These are phyloP conservation scores for Chrysopogon serrulatus DNA, from an alignment of 176 grass and related monocot species.

Conservation along the genomic window DNA sequence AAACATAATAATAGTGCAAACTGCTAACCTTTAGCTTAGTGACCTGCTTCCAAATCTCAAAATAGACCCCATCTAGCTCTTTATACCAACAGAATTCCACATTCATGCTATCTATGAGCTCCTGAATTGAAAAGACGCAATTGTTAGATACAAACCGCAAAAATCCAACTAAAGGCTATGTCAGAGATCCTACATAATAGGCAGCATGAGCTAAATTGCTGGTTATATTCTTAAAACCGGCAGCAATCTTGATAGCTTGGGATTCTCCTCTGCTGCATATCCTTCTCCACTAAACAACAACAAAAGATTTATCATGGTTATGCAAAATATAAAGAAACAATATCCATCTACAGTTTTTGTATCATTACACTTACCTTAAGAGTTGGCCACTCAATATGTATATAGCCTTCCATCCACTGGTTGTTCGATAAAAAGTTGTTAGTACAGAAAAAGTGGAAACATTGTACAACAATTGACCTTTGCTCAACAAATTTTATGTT, in stretches of 20 bases:
- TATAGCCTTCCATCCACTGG: conserved; percentile 20
- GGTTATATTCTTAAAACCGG: not conserved
- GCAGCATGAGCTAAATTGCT: not conserved
- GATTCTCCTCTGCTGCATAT: not conserved
- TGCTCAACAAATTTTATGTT: no score
- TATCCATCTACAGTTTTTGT: not conserved
- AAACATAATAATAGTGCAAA: not conserved
- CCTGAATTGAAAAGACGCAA: not conserved
- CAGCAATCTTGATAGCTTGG: conserved; percentile 11
- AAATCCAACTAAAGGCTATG: not conserved
- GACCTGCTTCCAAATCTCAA: not conserved
- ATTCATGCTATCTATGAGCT: not conserved
- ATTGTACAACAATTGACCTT: no score
- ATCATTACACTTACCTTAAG: not conserved
- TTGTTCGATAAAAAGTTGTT: not conserved
- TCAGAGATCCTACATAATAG: not conserved
- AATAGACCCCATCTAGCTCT: not conserved
- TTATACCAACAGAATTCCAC: not conserved
- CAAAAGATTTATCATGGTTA: not conserved
- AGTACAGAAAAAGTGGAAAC: not conserved
- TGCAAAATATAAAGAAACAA: not conserved
- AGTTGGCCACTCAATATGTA: not conserved
- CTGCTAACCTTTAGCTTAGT: conserved; percentile 1
- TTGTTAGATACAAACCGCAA: not conserved
- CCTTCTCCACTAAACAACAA: not conserved